Conservation (phyloP, 768 basidiomycete genomes). For the Porphyrellus cyaneotinctus region DNA sequence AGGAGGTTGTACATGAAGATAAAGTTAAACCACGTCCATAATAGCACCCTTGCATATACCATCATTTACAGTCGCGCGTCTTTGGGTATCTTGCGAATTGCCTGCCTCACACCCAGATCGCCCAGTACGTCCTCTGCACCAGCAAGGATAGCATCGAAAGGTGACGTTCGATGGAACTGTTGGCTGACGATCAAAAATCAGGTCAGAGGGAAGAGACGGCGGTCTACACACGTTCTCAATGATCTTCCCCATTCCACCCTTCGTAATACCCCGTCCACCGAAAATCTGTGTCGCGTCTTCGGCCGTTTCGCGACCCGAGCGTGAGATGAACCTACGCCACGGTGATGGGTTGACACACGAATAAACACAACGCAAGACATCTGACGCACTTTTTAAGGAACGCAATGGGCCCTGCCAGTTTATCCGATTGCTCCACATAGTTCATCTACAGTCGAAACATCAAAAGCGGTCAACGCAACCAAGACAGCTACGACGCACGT, state of each 20-base stretch:
- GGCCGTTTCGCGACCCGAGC: slow-evolving; percentile 46
- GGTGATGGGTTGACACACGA: slow-evolving; percentile 1
- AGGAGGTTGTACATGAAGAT: slow-evolving; percentile 8
- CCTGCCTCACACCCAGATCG: slow-evolving; percentile 71
- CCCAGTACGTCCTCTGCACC: slow-evolving; percentile 74
- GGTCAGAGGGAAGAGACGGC: neutral
- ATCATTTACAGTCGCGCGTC: slow-evolving; percentile 38
- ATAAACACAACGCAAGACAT: neutral
- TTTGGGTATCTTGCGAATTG: slow-evolving; percentile 65
- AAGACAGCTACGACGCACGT: slow-evolving; percentile 41
- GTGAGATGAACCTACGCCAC: slow-evolving; percentile 56
- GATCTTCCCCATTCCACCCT: slow-evolving; percentile 80
- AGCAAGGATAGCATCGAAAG: slow-evolving; percentile 81
- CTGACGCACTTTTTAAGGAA: slow-evolving; percentile 76
- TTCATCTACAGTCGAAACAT: slow-evolving; percentile 56
- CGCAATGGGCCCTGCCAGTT: slow-evolving; percentile 85
- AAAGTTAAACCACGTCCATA: neutral
- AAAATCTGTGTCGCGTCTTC: slow-evolving; percentile 81
- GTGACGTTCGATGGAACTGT: slow-evolving; percentile 78
- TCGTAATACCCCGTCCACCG: slow-evolving; percentile 84
- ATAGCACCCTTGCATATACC: neutral
- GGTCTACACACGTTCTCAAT: slow-evolving; percentile 65
- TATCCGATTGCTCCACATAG: slow-evolving; percentile 78
- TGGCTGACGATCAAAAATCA: neutral
- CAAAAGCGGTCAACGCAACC: neutral